phyloP scores from a whole-genome alignment of 495 filamentous ascomycete genomes.

The Penicillium daleae region DNA sequence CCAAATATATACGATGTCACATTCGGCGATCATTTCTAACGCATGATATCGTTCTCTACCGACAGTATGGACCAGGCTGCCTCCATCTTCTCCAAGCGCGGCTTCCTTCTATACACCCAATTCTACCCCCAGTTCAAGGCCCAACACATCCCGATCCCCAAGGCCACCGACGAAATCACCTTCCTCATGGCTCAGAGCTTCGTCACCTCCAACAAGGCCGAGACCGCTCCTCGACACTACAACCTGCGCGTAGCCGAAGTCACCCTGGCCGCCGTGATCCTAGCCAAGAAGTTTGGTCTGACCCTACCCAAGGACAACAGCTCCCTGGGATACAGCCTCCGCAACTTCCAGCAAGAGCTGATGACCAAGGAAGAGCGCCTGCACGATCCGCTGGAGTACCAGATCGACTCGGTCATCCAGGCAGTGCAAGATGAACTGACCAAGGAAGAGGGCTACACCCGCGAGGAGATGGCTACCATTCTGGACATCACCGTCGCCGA shows the following conservation, averaged over 20 bases:
- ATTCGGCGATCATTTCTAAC: neutral
- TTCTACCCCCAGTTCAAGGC: slow-evolving; percentile 82
- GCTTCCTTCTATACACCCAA: slow-evolving; percentile 85
- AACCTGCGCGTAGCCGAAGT: slow-evolving; percentile 97
- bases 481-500: slow-evolving; percentile 70
- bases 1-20: neutral
- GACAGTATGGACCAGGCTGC: slow-evolving; percentile 92
- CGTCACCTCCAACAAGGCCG: slow-evolving; percentile 90
- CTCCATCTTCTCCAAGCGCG: slow-evolving; percentile 85
- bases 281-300: slow-evolving; percentile 63
- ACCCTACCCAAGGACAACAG: slow-evolving; percentile 78
- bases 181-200: slow-evolving; percentile 96
- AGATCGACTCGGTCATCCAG: slow-evolving; percentile 70
- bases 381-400: slow-evolving; percentile 59
- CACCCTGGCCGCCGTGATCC: slow-evolving; percentile 80
- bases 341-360: slow-evolving; percentile 82
- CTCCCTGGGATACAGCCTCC: slow-evolving; percentile 81
- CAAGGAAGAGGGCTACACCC: slow-evolving; percentile 81
- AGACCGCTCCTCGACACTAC: slow-evolving; percentile 90
- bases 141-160: slow-evolving; percentile 80
- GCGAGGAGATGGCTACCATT: slow-evolving; percentile 79
- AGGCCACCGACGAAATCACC: slow-evolving; percentile 76
- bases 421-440: slow-evolving; percentile 65
- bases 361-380: slow-evolving; percentile 65
- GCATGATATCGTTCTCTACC: neutral